Base-by-base conservation (phyloP, 2,329 filamentous ascomycete genomes). In the Venturia effusa region DNA sequence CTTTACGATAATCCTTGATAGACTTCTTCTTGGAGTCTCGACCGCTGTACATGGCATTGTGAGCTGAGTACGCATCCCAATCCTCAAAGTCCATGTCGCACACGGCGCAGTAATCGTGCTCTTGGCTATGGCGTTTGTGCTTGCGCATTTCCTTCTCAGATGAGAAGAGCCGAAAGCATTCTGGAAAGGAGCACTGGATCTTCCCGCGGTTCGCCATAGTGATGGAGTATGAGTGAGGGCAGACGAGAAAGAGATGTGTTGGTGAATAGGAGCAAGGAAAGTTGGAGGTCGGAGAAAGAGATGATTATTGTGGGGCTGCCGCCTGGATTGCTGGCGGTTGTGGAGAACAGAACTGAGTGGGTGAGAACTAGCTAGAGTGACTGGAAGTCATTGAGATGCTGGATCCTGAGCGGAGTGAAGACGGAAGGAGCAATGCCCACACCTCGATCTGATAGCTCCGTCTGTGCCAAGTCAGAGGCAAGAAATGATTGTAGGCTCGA, bases 101-200 rank as follows among this genome's bases (percentile, higher is more conserved):
- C 62, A 74, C 75, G 55, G 70, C 68, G 70, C 79, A 81, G 67
- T 79, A 80, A 66, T 77, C 73, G 64, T 81, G 79, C 11, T 75
- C 71, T 1, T 75, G 70, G 2, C 75, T 72, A 27, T 73, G 64
- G 22, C 71, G 73, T 69, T 85, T 85, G 74, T 86, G 83, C 2
- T 69, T 70, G 61, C 74, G 78, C 77, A 85, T 80, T 1, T 75
- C 74, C 54, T 76, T 73, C 13, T 73, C 69, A 0, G 74, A 78
- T 10, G 72, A 67, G 70, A 85, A 86, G 22, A 68, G 71, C 45
- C 73, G 70, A 27, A 69, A 66, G 73, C 83, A 85, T 61, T 75
- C 69, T 2, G 71, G 61, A 65, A 76, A 81, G 8, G 77, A 78
- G 71, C 81, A 83, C 34, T 62, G 51, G 59, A 64, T 34, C 40